Evolutionary conservation across 192 early-diverging fungal genomes (phyloP).

Genomic region (Mycoemilia scoparia): DNA sequence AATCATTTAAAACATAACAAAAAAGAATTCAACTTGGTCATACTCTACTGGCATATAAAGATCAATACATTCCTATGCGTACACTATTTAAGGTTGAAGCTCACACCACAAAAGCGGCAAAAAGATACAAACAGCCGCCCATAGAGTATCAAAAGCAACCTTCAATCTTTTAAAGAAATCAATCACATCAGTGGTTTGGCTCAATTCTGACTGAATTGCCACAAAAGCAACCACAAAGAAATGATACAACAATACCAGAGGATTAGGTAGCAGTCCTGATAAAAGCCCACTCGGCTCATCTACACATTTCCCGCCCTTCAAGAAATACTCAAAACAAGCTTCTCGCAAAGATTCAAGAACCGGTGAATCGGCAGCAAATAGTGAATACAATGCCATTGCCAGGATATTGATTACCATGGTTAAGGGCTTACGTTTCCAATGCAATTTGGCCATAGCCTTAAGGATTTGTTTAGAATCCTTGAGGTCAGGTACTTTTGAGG

Average conservation of each 20-base stretch:
- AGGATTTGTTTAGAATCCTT: constrained; percentile 29
- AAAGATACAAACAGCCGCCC: constrained; percentile 29
- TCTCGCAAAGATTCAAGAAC: constrained; percentile 56
- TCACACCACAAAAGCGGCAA: constrained; percentile 24
- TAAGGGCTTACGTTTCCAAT: constrained; percentile 60
- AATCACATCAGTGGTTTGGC: constrained; percentile 8
- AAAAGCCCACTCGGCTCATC: constrained; percentile 69
- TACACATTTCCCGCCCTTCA: constrained; percentile 61
- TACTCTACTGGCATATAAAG: no score
- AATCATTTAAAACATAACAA: no score
- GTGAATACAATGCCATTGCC: constrained; percentile 73
- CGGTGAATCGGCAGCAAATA: constrained; percentile 64
- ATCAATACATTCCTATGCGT: no score
- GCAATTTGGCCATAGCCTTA: constrained; percentile 34
- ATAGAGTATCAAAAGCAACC: constrained; percentile 34
- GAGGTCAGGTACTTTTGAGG: constrained; percentile 13
- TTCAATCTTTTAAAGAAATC: constrained; percentile 5
- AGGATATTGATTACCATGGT: constrained; percentile 71
- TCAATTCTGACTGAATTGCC: constrained; percentile 9
- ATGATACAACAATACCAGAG: constrained; percentile 62
- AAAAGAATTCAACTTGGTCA: no score
- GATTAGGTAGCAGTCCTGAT: constrained; percentile 60
- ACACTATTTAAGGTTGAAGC: constrained; percentile 12
- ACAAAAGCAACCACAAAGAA: constrained; percentile 80
- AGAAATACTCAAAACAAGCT: constrained; percentile 78